A percentile compares a stretch with the other conserved stretches of the same genome.
Conservation (phyloP, 208 protist species). For the Novymonas esmeraldas region DNA sequence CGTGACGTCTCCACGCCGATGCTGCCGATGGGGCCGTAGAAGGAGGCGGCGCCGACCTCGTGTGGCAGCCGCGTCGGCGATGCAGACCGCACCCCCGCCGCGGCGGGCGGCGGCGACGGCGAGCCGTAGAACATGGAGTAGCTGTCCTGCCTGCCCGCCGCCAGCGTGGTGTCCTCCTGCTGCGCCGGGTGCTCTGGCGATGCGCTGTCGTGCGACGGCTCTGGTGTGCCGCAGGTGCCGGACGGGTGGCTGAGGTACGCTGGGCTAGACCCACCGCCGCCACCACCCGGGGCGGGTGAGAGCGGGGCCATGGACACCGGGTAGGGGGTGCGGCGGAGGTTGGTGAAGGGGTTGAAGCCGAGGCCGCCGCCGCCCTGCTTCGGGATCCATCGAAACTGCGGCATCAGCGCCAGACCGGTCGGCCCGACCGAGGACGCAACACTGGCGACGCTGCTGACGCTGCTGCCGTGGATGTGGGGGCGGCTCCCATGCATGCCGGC, state of each 20-base stretch:
- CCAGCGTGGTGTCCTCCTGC: background rate
- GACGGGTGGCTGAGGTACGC: too few relatives aligned
- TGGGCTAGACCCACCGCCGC: too few relatives aligned
- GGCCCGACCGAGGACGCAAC: constrained; percentile 33
- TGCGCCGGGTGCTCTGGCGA: background rate
- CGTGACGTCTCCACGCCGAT: constrained; percentile 36
- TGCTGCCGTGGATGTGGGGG: background rate
- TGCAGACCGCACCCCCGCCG: background rate
- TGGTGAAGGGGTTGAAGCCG: constrained; percentile 36
- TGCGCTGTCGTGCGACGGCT: background rate
- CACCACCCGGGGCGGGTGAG: too few relatives aligned
- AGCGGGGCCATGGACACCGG: too few relatives aligned
- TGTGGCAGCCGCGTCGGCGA: background rate
- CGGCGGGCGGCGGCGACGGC: constrained; percentile 16
- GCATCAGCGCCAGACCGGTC: constrained; percentile 29
- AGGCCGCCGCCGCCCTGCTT: constrained; percentile 27
- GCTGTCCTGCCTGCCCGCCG: background rate
- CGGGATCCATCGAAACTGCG: constrained; percentile 51
- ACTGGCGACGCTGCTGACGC: constrained; percentile 12
- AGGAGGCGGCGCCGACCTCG: constrained; percentile 10
- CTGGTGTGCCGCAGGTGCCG: background rate
- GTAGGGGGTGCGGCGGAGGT: background rate
- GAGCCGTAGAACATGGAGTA: constrained; percentile 13
- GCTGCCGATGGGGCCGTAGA: constrained; percentile 47
- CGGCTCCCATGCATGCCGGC: background rate